Evolutionary conservation across 805 yeast genomes (phyloP).

Genomic region (Wickerhamiella alocasiicola): DNA sequence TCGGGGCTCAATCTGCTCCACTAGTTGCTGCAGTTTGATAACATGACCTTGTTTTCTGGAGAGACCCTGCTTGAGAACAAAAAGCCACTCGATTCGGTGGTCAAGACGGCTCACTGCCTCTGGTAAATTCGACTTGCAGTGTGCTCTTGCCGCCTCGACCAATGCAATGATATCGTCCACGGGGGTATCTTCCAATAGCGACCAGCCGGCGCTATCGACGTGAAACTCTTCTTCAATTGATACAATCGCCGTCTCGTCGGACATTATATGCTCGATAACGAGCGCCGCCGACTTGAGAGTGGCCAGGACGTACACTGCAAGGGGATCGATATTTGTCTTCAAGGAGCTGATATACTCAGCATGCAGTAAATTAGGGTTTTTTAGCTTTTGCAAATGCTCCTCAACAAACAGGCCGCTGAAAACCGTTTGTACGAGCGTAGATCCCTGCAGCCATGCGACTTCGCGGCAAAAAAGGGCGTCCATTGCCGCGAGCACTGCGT

Average conservation of each 20-base stretch:
- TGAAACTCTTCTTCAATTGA: conserved; percentile 28
- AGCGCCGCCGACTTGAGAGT: conserved; percentile 18
- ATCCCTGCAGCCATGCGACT: conserved; percentile 65
- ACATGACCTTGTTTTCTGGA: conserved; percentile 15
- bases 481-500: conserved; percentile 38
- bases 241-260: conserved; percentile 19
- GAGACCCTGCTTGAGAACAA: conserved; percentile 17
- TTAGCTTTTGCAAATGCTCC: conserved; percentile 29
- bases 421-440: conserved; percentile 64
- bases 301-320: conserved; percentile 20
- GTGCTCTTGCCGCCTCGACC: conserved; percentile 32
- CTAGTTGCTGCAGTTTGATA: conserved; percentile 11
- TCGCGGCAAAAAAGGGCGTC: conserved; percentile 43
- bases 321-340: neutral
- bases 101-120: conserved; percentile 47
- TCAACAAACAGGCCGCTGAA: conserved; percentile 66
- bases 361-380: neutral
- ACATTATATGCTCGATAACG: conserved; percentile 15
- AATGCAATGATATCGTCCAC: conserved; percentile 17
- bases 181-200: conserved; percentile 26
- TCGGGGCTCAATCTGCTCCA: neutral
- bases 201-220: conserved; percentile 42
- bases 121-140: conserved; percentile 34
- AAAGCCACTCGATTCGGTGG: conserved; percentile 19
- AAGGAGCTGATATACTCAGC: neutral